A percentile compares a stretch with the other conserved stretches of the same genome.
Conservation (phyloP, 2,329 filamentous ascomycete genomes). For the Didymella arachidicola region DNA sequence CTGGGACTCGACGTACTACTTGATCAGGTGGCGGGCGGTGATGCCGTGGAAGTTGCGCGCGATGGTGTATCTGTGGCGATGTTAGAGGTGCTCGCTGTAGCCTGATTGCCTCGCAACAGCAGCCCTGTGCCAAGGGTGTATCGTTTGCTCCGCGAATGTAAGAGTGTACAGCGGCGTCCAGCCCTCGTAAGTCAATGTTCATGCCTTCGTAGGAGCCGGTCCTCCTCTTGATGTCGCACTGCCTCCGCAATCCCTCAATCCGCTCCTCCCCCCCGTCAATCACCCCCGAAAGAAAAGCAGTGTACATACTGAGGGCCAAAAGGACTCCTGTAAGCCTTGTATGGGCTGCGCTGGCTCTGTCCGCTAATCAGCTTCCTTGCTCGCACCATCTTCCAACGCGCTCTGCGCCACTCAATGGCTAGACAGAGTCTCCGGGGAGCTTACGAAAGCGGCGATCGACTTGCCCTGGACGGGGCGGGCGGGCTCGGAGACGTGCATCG, state of each 20-base stretch:
- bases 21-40: slow-evolving; percentile 51
- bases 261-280: slow-evolving; percentile 1
- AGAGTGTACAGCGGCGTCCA: not conserved
- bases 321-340: slow-evolving; percentile 63
- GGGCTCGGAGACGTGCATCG: slow-evolving; percentile 19
- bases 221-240: slow-evolving; percentile 8
- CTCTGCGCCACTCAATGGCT: slow-evolving; percentile 25
- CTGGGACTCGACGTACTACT: slow-evolving; percentile 54
- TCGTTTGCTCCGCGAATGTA: not conserved
- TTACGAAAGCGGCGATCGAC: slow-evolving; percentile 43
- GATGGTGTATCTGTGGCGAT: slow-evolving; percentile 58
- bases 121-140: not conserved
- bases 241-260: not conserved
- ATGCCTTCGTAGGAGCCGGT: not conserved
- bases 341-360: slow-evolving; percentile 48
- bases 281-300: slow-evolving; percentile 11
- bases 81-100: slow-evolving; percentile 24
- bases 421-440: slow-evolving; percentile 13
- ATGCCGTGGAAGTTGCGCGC: slow-evolving; percentile 60
- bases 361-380: slow-evolving; percentile 26
- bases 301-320: slow-evolving; percentile 65
- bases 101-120: not conserved
- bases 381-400: slow-evolving; percentile 1
- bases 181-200: not conserved
- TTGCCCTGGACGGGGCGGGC: slow-evolving; percentile 33